A percentile compares a stretch with the other conserved stretches of the same genome.
Evolutionary conservation across 345 rosid genomes (phyloP).

Genomic region (Toxicodendron radicans): DNA sequence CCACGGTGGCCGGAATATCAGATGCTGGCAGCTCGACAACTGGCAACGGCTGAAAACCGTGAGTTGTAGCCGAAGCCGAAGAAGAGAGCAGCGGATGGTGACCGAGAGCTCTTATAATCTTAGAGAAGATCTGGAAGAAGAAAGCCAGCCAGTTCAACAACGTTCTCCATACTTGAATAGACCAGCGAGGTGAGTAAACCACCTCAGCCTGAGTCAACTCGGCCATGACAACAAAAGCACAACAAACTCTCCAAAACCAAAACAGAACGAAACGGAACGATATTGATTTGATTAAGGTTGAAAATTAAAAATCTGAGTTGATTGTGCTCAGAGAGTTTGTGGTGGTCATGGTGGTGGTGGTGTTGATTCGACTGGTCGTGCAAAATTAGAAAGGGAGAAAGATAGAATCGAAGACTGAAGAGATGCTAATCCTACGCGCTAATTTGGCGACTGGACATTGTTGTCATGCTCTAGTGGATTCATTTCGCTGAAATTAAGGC

Average conservation of each 20-base stretch:
- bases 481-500: background rate
- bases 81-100: slow-evolving; percentile 69
- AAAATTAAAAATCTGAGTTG: background rate
- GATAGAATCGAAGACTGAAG: background rate
- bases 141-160: slow-evolving; percentile 80
- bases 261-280: background rate
- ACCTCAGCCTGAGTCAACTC: slow-evolving; percentile 94
- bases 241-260: background rate
- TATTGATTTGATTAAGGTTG: background rate
- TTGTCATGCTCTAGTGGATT: background rate
- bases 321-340: background rate
- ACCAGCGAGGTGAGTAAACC: slow-evolving; percentile 55
- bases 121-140: slow-evolving; percentile 78
- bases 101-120: slow-evolving; percentile 67
- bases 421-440: slow-evolving; percentile 22
- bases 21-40: slow-evolving; percentile 63
- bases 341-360: slow-evolving; percentile 13
- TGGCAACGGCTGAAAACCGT: slow-evolving; percentile 73
- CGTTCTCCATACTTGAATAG: slow-evolving; percentile 63
- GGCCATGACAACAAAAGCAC: slow-evolving; percentile 42
- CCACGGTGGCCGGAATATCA: slow-evolving; percentile 48
- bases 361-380: slow-evolving; percentile 18
- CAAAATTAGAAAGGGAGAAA: background rate
- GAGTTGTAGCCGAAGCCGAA: slow-evolving; percentile 41
- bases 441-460: background rate